Percentiles rank a stretch among this genome's conserved stretches.
Conservation (phyloP, 2,329 filamentous ascomycete genomes). For the Fusarium sp. region DNA sequence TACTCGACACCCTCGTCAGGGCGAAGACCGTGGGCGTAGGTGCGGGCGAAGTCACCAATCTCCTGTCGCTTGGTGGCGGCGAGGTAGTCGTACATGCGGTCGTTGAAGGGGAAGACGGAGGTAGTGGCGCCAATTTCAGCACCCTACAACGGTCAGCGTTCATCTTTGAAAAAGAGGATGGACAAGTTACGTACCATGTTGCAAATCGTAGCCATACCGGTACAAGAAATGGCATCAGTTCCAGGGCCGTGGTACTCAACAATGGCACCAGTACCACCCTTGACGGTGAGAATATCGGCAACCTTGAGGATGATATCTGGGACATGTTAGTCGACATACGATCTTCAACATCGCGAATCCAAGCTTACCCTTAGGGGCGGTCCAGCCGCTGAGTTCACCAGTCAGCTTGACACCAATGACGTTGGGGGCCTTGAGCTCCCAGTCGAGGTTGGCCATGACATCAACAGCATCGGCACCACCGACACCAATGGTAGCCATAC, state of each 20-base stretch:
- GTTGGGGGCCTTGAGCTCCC: slow-evolving; percentile 98
- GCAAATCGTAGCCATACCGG: slow-evolving; percentile 87
- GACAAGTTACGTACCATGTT: slow-evolving; percentile 69
- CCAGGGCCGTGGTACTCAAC: slow-evolving; percentile 75
- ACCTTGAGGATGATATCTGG: slow-evolving; percentile 96
- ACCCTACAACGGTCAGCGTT: slow-evolving; percentile 46
- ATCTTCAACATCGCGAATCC: background rate
- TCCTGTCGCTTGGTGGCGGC: slow-evolving; percentile 87
- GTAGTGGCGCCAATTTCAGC: slow-evolving; percentile 88
- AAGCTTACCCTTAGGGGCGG: slow-evolving; percentile 83
- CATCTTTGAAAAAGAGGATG: slow-evolving; percentile 11
- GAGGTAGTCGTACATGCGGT: slow-evolving; percentile 97
- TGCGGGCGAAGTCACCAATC: slow-evolving; percentile 90
- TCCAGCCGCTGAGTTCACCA: slow-evolving; percentile 90
- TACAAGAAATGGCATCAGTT: slow-evolving; percentile 80
- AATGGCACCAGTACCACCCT: slow-evolving; percentile 95
- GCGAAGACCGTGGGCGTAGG: slow-evolving; percentile 86
- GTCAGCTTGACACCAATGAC: slow-evolving; percentile 96
- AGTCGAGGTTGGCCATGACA: slow-evolving; percentile 96
- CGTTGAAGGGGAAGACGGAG: slow-evolving; percentile 97
- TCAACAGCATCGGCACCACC: slow-evolving; percentile 98
- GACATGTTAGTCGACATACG: slow-evolving; percentile 9
- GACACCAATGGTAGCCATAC: slow-evolving; percentile 94
- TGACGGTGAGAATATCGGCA: slow-evolving; percentile 95
- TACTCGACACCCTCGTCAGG: slow-evolving; percentile 91